These are phyloP conservation scores for Globisporangium nodosum DNA, from an alignment of 352 stramenopile species.

Conservation along the genomic window DNA sequence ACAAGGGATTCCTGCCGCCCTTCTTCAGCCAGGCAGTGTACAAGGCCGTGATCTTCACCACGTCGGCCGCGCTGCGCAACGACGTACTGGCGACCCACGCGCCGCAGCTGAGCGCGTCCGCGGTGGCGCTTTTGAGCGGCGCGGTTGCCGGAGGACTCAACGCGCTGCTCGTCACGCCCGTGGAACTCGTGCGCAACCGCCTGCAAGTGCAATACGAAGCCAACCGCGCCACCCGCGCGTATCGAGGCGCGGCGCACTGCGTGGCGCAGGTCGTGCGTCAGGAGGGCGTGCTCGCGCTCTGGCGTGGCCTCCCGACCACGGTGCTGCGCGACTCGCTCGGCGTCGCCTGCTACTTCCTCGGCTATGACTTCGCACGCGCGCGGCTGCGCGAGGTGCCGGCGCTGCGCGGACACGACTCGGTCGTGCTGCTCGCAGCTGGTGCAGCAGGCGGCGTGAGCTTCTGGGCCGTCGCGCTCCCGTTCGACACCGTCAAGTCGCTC, in stretches of 20 bases:
- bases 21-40: slow-evolving; percentile 87
- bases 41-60: slow-evolving; percentile 88
- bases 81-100: slow-evolving; percentile 34
- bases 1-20: slow-evolving; percentile 82
- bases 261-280: slow-evolving; percentile 47
- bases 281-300: slow-evolving; percentile 61
- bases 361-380: slow-evolving; percentile 71
- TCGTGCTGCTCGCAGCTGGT: slow-evolving; percentile 52
- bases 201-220: slow-evolving; percentile 76
- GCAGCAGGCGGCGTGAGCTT: slow-evolving; percentile 81
- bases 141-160: slow-evolving; percentile 67
- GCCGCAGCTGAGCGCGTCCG: slow-evolving; percentile 33
- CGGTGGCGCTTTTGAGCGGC: slow-evolving; percentile 41
- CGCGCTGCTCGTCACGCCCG: slow-evolving; percentile 61
- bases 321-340: slow-evolving; percentile 79
- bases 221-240: slow-evolving; percentile 31
- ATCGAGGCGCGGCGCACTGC: slow-evolving; percentile 53
- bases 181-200: slow-evolving; percentile 79
- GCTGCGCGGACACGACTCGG: slow-evolving; percentile 30
- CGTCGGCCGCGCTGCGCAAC: slow-evolving; percentile 46
- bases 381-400: slow-evolving; percentile 16
- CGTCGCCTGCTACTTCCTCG: slow-evolving; percentile 83
- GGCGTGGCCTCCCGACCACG: slow-evolving; percentile 69
- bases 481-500: slow-evolving; percentile 83
- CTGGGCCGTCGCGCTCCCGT: slow-evolving; percentile 77